Conservation (phyloP, 257 asterid species). For the Nicotiana benthamiana region DNA sequence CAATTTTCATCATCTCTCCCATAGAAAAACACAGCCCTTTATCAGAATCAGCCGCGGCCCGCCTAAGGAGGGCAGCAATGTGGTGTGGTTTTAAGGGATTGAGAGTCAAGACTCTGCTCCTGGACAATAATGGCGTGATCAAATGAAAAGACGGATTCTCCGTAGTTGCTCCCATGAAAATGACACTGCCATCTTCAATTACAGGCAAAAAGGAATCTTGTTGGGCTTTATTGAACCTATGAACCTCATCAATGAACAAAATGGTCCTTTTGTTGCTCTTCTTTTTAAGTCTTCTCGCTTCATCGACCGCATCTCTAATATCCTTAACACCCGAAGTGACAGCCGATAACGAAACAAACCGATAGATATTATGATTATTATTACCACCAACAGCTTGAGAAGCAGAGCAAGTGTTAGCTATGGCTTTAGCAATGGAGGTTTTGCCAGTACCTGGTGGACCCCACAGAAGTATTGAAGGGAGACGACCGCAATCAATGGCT, state of each 20-base stretch:
- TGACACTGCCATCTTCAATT: constrained; percentile 80
- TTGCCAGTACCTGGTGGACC: constrained; percentile 94
- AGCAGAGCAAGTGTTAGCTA: constrained; percentile 28
- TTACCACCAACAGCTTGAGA: neutral
- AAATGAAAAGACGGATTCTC: constrained; percentile 89
- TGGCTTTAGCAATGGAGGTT: constrained; percentile 77
- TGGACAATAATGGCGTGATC: constrained; percentile 69
- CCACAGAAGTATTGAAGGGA: constrained; percentile 74
- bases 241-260: constrained; percentile 84
- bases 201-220: constrained; percentile 80
- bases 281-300: constrained; percentile 36
- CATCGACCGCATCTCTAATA: constrained; percentile 67
- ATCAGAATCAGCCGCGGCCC: constrained; percentile 33
- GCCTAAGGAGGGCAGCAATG: constrained; percentile 29
- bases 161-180: constrained; percentile 87
- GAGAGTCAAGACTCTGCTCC: constrained; percentile 62
- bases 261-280: constrained; percentile 35
- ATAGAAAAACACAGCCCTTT: constrained; percentile 28
- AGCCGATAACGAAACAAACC: constrained; percentile 63
- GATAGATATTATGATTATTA: constrained; percentile 9
- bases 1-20: constrained; percentile 1
- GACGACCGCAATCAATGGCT: constrained; percentile 39
- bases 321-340: constrained; percentile 84
- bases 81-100: constrained; percentile 48
- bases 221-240: constrained; percentile 81